Conservation (phyloP, 1,139 yeast species). For the Petasospora rhodanensis region DNA sequence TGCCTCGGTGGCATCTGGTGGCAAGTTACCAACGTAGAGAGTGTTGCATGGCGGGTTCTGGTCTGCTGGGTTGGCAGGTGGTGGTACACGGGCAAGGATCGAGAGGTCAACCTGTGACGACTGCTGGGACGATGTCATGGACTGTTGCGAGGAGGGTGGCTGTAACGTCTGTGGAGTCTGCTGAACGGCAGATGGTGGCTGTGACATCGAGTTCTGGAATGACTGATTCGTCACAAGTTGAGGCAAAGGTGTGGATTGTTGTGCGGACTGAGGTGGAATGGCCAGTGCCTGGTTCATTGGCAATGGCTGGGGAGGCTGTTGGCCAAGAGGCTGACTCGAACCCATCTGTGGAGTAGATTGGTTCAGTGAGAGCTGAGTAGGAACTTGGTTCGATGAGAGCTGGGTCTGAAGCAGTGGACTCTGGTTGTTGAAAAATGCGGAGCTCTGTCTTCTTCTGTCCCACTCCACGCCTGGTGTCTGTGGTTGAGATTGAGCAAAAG, state of each 20-base stretch:
- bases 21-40: constrained; percentile 90
- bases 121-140: constrained; percentile 15
- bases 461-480: constrained; percentile 26
- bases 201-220: too few relatives aligned
- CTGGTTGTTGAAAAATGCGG: constrained; percentile 26
- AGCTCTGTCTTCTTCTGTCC: constrained; percentile 30
- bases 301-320: too few relatives aligned
- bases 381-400: constrained; percentile 24
- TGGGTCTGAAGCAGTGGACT: constrained; percentile 25
- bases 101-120: constrained; percentile 62
- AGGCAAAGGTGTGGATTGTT: too few relatives aligned
- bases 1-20: constrained; percentile 94
- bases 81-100: constrained; percentile 74
- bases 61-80: constrained; percentile 98
- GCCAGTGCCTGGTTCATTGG: constrained; percentile 2
- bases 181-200: not conserved
- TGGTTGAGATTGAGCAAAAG: constrained; percentile 17
- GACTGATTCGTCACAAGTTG: too few relatives aligned
- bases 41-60: constrained; percentile 99
- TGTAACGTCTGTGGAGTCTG: too few relatives aligned
- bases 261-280: not conserved
- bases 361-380: constrained; percentile 20
- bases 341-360: constrained; percentile 10
- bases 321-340: too few relatives aligned
- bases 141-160: constrained; percentile 1